A percentile compares a stretch with the other conserved stretches of the same genome.
Evolutionary conservation across 352 stramenopile genomes (phyloP).

Genomic region (Paralagenidium karlingii): DNA sequence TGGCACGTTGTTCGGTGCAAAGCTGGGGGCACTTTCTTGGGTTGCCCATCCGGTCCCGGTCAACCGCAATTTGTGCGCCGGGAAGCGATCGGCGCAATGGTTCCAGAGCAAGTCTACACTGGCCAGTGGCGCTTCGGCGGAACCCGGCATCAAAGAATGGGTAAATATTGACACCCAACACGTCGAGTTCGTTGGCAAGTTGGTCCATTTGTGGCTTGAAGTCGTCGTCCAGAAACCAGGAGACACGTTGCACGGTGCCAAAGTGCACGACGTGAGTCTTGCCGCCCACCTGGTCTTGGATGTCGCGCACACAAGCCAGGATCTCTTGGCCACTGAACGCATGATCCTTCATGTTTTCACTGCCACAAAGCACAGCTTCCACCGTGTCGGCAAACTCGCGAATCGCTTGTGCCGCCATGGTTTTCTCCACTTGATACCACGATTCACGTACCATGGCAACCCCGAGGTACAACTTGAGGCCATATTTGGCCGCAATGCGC

Average conservation of each 20-base stretch:
- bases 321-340: slow-evolving; percentile 10
- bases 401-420: slow-evolving; percentile 23
- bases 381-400: slow-evolving; percentile 26
- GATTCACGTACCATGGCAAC: slow-evolving; percentile 33
- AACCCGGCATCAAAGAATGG: slow-evolving; percentile 20
- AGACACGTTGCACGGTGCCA: slow-evolving; percentile 7
- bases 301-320: slow-evolving; percentile 13
- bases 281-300: slow-evolving; percentile 6
- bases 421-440: slow-evolving; percentile 39
- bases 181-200: slow-evolving; percentile 6
- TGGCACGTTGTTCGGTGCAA: slow-evolving; percentile 4
- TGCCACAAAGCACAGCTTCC: slow-evolving; percentile 32
- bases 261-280: background rate
- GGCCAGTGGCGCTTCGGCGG: slow-evolving; percentile 7
- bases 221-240: slow-evolving; percentile 10
- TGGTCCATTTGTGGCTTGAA: slow-evolving; percentile 1
- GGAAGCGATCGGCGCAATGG: slow-evolving; percentile 7
- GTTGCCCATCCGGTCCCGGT: slow-evolving; percentile 22
- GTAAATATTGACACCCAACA: slow-evolving; percentile 20
- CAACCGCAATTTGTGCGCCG: slow-evolving; percentile 11
- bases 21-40: slow-evolving; percentile 2
- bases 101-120: slow-evolving; percentile 15
- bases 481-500: slow-evolving; percentile 26
- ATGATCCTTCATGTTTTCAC: slow-evolving; percentile 17
- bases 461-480: slow-evolving; percentile 39